Base-by-base conservation (phyloP, 2,329 filamentous ascomycete species). In the Boeremia exigua region DNA sequence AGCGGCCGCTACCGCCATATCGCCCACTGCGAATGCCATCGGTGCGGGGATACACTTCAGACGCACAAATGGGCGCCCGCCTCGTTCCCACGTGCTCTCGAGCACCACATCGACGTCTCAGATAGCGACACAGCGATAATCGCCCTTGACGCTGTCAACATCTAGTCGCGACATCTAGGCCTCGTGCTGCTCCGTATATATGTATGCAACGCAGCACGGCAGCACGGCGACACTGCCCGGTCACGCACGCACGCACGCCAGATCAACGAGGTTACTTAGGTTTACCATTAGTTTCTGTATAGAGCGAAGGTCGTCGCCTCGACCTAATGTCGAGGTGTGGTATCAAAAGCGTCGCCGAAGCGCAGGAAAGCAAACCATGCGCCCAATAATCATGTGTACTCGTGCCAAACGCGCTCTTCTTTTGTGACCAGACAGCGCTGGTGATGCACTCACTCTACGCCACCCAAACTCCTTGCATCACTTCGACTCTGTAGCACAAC, bases 291-390 rank as follows among this genome's bases (percentile, higher is more conserved):
- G 19, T 23, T 23, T 3, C 19, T 23, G 19, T 23, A 23, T 23
- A n/a, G 36, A 48, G 28, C 25, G 50, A 43, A n/a, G 19, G 19
- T 23, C n/a, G 28, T 15, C 25, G 45, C 30, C 34, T n/a, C 14
- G 32, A 15, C 30, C n/a, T 34, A 29, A 23, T 11, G 9, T 34
- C 17, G 4, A 47, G 47, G 25, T 23, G 38, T 56, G 48, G 48
- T 52, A 52, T 56, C 47, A 48, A 56, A 46, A 43, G 14, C 10
- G 30, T 47, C 47, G 42, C 53, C 47, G 30, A 46, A 43, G 52
- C 52, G 34, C 23, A 44, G 8, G 12, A 55, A 42, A 33, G 23
- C n/a, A 34, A 36, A 15, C 10, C 28, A 32, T 23, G 27, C 33
- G 38, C 25, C 40, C 34, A 46, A 15, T 15, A 42, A 12, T 8